These are phyloP conservation scores for Voacanga thouarsii DNA, from an alignment of 257 asterid species.

Conservation along the genomic window DNA sequence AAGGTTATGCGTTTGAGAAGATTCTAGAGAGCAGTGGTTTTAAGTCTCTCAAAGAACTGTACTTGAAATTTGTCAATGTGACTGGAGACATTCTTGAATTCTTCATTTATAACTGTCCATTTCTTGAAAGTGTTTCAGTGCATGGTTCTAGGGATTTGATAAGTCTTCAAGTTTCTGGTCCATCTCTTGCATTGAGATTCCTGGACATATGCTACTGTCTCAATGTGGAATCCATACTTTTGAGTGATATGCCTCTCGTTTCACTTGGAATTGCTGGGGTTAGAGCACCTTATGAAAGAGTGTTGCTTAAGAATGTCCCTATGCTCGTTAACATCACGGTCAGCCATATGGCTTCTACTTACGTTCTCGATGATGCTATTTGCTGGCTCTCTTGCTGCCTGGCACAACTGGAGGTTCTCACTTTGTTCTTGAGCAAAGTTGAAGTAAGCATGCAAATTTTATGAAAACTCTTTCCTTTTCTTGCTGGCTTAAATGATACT, in stretches of 20 bases:
- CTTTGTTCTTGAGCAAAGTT: background rate
- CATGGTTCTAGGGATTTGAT: slow-evolving; percentile 32
- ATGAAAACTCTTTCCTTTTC: too few relatives aligned
- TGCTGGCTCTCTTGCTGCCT: too few relatives aligned
- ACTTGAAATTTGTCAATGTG: slow-evolving; percentile 38
- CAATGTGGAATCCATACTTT: slow-evolving; percentile 28
- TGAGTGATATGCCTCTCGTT: slow-evolving; percentile 37
- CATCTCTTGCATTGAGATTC: slow-evolving; percentile 30
- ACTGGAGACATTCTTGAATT: slow-evolving; percentile 27
- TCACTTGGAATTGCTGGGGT: slow-evolving; percentile 23
- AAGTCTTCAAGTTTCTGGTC: slow-evolving; percentile 33
- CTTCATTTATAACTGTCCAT: slow-evolving; percentile 33
- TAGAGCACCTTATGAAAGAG: background rate
- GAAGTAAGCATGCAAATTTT: background rate
- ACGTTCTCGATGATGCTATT: too few relatives aligned
- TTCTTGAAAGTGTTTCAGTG: slow-evolving; percentile 30
- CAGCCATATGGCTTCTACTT: too few relatives aligned
- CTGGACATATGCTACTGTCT: slow-evolving; percentile 35
- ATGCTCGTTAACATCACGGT: slow-evolving; percentile 23
- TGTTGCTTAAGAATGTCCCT: slow-evolving; percentile 38
- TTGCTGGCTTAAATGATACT: background rate
- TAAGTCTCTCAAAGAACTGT: slow-evolving; percentile 32
- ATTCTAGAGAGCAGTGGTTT: background rate
- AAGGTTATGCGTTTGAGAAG: background rate
- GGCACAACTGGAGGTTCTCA: background rate